Conservation (phyloP, 768 basidiomycete species). For the Lyophyllum decastes region DNA sequence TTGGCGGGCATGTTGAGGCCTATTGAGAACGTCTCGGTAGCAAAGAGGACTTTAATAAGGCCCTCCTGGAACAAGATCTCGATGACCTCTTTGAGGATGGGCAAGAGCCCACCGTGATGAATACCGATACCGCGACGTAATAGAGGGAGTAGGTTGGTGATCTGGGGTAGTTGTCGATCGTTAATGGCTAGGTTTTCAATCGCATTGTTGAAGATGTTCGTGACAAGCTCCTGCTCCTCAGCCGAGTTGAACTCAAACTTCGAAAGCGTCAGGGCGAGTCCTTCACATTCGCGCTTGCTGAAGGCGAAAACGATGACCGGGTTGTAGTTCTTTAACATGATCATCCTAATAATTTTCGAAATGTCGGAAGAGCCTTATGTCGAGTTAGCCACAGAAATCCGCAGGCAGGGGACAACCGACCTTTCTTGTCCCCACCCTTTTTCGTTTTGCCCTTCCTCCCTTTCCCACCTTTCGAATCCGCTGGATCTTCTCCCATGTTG, state of each 20-base stretch:
- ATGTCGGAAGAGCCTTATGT: constrained; percentile 83
- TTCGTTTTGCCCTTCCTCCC: constrained; percentile 90
- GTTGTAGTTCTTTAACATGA: constrained; percentile 96
- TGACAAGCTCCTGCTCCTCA: constrained; percentile 87
- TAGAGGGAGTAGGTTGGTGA: constrained; percentile 87
- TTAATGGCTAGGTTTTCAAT: constrained; percentile 85
- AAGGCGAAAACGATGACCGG: constrained; percentile 99
- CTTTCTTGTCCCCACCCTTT: constrained; percentile 94
- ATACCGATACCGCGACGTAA: constrained; percentile 96
- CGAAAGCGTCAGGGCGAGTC: constrained; percentile 85
- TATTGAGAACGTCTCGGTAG: constrained; percentile 98
- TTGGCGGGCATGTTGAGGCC: constrained; percentile 99
- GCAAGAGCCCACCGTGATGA: constrained; percentile 96
- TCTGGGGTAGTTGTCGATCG: constrained; percentile 91
- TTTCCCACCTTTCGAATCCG: constrained; percentile 81
- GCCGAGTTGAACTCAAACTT: constrained; percentile 94
- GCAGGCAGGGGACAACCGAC: constrained; percentile 37
- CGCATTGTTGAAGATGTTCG: constrained; percentile 92
- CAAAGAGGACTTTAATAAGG: constrained; percentile 96
- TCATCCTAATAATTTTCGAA: constrained; percentile 97
- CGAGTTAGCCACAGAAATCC: background rate
- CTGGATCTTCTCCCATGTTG: constrained; percentile 85
- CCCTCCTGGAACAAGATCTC: constrained; percentile 99
- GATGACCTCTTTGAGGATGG: constrained; percentile 98
- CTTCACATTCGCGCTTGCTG: constrained; percentile 97